phyloP scores from a whole-genome alignment of 2,329 filamentous ascomycete genomes.

The Penicillium olsonii region DNA sequence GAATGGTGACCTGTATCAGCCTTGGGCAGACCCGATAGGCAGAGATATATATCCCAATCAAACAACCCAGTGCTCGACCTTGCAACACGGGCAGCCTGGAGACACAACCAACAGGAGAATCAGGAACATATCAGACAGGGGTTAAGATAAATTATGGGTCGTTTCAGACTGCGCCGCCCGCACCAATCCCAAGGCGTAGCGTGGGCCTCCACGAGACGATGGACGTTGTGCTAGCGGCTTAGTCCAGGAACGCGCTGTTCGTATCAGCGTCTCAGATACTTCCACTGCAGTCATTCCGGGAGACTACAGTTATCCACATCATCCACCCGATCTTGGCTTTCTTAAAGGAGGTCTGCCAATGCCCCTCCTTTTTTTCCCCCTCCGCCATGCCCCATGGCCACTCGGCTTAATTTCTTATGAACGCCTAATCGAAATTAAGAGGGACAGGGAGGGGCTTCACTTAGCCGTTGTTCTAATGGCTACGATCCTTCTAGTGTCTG shows the following conservation, averaged over 20 bases:
- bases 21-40: not conserved
- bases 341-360: not conserved
- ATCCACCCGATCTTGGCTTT: not conserved
- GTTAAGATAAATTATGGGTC: slow-evolving; percentile 1
- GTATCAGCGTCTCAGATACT: slow-evolving; percentile 5
- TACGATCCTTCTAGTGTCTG: slow-evolving; percentile 2
- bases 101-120: not conserved
- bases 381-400: not conserved
- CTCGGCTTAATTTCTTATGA: slow-evolving; percentile 3
- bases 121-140: not conserved
- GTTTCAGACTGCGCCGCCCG: slow-evolving; percentile 23
- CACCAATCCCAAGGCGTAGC: slow-evolving; percentile 17
- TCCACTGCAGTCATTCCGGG: not conserved
- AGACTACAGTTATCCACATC: not conserved
- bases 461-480: not conserved
- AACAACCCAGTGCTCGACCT: too few species aligned
- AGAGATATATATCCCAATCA: not conserved
- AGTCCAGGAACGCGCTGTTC: slow-evolving; percentile 10
- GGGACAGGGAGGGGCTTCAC: not conserved
- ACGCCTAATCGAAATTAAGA: slow-evolving; percentile 2
- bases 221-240: slow-evolving; percentile 6
- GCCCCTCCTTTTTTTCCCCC: not conserved
- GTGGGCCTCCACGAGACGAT: slow-evolving; percentile 21
- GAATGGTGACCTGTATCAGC: not conserved
- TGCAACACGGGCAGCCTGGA: not conserved